A percentile compares a stretch with the other conserved stretches of the same genome.
Conservation (phyloP, 139 green algal genomes). For the Ulvella scutata region DNA sequence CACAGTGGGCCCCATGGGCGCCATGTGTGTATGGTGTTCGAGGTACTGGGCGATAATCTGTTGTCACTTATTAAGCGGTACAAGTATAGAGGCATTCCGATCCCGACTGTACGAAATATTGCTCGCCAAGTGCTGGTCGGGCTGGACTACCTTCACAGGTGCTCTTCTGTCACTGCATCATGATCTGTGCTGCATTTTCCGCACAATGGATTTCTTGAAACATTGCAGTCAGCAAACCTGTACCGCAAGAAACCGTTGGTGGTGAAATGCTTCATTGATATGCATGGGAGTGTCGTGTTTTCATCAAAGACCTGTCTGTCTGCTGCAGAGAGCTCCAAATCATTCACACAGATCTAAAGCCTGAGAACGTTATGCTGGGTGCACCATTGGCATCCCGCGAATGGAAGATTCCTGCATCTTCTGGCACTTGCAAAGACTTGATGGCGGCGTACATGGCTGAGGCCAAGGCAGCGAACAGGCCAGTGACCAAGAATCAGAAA, state of each 20-base stretch:
- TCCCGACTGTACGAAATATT: slow-evolving; percentile 67
- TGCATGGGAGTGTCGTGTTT: no score
- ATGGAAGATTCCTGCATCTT: slow-evolving; percentile 17
- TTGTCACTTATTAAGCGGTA: slow-evolving; percentile 55
- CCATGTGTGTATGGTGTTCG: slow-evolving; percentile 98
- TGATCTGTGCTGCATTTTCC: no score
- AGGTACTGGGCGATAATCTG: slow-evolving; percentile 54
- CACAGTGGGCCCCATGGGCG: slow-evolving; percentile 77
- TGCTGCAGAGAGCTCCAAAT: slow-evolving; percentile 42
- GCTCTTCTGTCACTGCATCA: no score
- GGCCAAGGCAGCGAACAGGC: background rate
- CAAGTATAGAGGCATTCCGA: slow-evolving; percentile 73
- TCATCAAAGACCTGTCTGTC: no score
- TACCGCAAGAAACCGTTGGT: no score
- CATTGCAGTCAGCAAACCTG: no score
- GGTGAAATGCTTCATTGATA: no score
- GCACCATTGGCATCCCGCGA: slow-evolving; percentile 30
- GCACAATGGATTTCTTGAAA: no score
- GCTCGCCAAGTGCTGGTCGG: slow-evolving; percentile 66
- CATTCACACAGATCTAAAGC: slow-evolving; percentile 96
- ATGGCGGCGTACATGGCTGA: background rate
- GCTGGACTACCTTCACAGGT: slow-evolving; percentile 86
- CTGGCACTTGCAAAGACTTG: background rate
- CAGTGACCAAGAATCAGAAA: slow-evolving; percentile 76
- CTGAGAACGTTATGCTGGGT: slow-evolving; percentile 91